Evolutionary conservation across 2,329 filamentous ascomycete genomes (phyloP).

Genomic region (Xylaria sp.): DNA sequence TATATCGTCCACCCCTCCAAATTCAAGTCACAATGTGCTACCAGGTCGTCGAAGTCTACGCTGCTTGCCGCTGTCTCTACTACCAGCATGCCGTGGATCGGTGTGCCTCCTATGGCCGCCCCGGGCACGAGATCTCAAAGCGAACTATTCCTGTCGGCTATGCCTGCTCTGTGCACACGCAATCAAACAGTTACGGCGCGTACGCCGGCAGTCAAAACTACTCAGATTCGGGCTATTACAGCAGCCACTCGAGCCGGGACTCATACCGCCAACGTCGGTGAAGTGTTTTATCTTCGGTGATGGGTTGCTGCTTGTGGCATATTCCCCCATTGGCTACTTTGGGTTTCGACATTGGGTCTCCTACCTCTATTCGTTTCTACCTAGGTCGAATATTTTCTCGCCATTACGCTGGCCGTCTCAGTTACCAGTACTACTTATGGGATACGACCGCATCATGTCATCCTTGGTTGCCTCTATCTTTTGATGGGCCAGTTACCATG

Average conservation of each 20-base stretch:
- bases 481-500: constrained; percentile 25
- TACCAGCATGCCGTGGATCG: constrained; percentile 87
- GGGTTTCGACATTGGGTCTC: constrained; percentile 58
- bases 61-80: constrained; percentile 88
- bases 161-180: constrained; percentile 70
- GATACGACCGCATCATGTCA: constrained; percentile 55
- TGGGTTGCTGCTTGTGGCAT: constrained; percentile 56
- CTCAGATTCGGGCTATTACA: constrained; percentile 66
- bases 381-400: constrained; percentile 46
- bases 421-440: constrained; percentile 60
- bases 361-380: constrained; percentile 60
- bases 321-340: constrained; percentile 54
- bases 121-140: constrained; percentile 76
- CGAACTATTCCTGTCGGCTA: constrained; percentile 86
- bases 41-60: constrained; percentile 85
- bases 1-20: constrained; percentile 42
- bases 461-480: constrained; percentile 51
- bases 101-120: constrained; percentile 78
- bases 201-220: constrained; percentile 56
- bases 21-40: constrained; percentile 74
- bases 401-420: constrained; percentile 56
- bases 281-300: constrained; percentile 64
- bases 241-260: constrained; percentile 58
- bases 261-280: constrained; percentile 57
- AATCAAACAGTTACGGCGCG: constrained; percentile 51